Base-by-base conservation (phyloP, 1,284 basidiomycete species). In the Wallemia hederae region DNA sequence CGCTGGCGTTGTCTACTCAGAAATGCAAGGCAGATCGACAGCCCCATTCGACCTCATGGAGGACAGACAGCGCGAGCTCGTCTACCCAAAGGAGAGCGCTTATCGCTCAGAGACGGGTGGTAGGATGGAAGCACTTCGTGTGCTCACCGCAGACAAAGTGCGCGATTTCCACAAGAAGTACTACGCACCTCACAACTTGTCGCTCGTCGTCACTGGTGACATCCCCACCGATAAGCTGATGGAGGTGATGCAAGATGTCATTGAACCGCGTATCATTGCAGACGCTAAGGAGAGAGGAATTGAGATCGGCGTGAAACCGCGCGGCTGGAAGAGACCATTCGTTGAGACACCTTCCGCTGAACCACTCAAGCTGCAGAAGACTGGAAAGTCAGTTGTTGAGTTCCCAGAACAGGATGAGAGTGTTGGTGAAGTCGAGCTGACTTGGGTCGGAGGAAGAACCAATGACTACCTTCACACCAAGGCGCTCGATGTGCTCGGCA, bases 321-420 rank as follows among this genome's bases (percentile, higher is more conserved):
- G 73, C 1, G 85, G 81, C 11, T 98, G 91, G 91, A 87, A 85
- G 66, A 80, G 92, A 15, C 94, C 94, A 0, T 98, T 98, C 68
- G 67, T 97, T 24, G 90, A 97, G 72, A 92, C 91, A 0, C 66
- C 79, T 0, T 89, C 84, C 63, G 79, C 82, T 1, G 69, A 74
- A 15, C 76, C 83, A 11, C 74, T 77, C 2, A 75, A 77, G 3
- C 76, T 87, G 26, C 61, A 74, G 9, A 69, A 77, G 63, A 76
- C 78, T 1, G 68, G 75, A 59, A 79, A 77, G 63, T 77, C 81
- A 62, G 75, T 77, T 0, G 80, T 97, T 28, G 85, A 92, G 66
- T 99, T 99, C 67, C 94, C 94, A n/a, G 94, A 97, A 71, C 81
- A 88, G 70, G 92, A 98, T 69, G 94, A 98, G 74, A 89, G 83